Evolutionary conservation across 495 filamentous ascomycete genomes (phyloP).

Genomic region (Lepidopterella palustris): DNA sequence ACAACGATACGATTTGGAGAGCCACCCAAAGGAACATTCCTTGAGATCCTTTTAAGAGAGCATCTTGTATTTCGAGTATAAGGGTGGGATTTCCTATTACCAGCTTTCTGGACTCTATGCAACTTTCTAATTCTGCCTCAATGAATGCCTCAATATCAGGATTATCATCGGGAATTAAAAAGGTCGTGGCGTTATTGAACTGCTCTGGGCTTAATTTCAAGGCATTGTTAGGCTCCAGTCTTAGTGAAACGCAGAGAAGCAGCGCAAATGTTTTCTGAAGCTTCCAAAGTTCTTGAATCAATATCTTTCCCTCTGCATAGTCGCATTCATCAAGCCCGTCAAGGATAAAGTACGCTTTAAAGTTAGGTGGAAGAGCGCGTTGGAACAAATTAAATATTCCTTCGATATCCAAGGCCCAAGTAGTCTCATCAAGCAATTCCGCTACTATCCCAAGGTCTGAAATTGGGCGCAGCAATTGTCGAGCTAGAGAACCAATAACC

Average conservation of each 20-base stretch:
- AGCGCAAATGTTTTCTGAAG: slow-evolving; percentile 30
- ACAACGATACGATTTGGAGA: slow-evolving; percentile 41
- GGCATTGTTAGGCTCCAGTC: slow-evolving; percentile 29
- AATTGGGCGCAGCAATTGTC: slow-evolving; percentile 34
- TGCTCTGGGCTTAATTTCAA: slow-evolving; percentile 15
- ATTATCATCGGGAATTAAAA: slow-evolving; percentile 37
- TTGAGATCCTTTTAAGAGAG: slow-evolving; percentile 33
- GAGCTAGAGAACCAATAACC: slow-evolving; percentile 38
- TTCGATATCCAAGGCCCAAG: slow-evolving; percentile 29
- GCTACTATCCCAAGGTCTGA: slow-evolving; percentile 18
- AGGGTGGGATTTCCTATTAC: slow-evolving; percentile 35
- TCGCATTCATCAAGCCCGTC: slow-evolving; percentile 41
- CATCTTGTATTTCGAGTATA: slow-evolving; percentile 36
- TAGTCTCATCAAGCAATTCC: no score
- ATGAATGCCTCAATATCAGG: slow-evolving; percentile 41
- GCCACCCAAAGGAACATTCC: slow-evolving; percentile 47
- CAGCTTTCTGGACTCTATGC: slow-evolving; percentile 33
- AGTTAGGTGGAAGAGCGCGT: slow-evolving; percentile 13
- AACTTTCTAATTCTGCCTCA: slow-evolving; percentile 31
- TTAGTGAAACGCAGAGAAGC: slow-evolving; percentile 32
- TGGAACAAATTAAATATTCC: slow-evolving; percentile 23
- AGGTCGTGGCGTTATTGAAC: slow-evolving; percentile 15
- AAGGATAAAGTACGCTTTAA: slow-evolving; percentile 34
- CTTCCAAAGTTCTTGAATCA: slow-evolving; percentile 25
- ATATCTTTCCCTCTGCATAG: slow-evolving; percentile 17